These are phyloP conservation scores for Endocarpon pusillum DNA, from an alignment of 495 filamentous ascomycete genomes.

Conservation along the genomic window DNA sequence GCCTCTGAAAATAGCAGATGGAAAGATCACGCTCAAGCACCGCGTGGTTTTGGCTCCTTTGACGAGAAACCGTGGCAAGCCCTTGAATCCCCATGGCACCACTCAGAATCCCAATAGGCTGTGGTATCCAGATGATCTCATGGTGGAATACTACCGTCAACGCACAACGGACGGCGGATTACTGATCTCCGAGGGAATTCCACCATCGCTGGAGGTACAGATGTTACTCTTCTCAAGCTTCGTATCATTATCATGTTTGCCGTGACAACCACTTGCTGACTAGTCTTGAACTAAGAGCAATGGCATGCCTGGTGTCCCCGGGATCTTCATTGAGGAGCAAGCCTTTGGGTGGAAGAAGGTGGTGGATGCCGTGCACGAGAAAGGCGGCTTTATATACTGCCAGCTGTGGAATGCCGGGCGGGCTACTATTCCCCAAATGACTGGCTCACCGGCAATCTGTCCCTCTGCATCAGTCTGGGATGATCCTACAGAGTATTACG, in stretches of 20 bases:
- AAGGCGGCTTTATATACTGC: conserved; percentile 33
- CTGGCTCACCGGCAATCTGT: conserved; percentile 21
- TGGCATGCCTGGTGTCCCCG: conserved; percentile 32
- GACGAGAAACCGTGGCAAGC: conserved; percentile 33
- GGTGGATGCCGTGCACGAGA: conserved; percentile 33
- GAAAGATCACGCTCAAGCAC: conserved; percentile 31
- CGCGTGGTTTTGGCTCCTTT: conserved; percentile 37
- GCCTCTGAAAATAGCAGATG: conserved; percentile 35
- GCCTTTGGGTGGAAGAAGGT: conserved; percentile 31
- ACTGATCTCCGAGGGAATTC: conserved; percentile 37
- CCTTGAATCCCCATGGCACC: conserved; percentile 24
- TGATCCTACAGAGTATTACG: conserved; percentile 20
- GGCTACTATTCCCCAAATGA: conserved; percentile 27
- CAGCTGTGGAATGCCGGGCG: conserved; percentile 38
- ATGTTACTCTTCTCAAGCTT: conserved; percentile 1
- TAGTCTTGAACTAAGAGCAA: conserved; percentile 13
- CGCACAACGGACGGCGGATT: conserved; percentile 33
- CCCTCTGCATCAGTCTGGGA: conserved; percentile 26
- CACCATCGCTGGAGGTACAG: conserved; percentile 28
- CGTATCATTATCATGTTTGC: conserved; percentile 3
- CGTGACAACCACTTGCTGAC: neutral
- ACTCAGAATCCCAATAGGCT: conserved; percentile 24
- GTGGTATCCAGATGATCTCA: conserved; percentile 27
- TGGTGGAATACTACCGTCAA: conserved; percentile 39
- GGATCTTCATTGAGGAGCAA: conserved; percentile 31